Base-by-base conservation (phyloP, 176 grass and related monocot species). In the Chrysopogon serrulatus region DNA sequence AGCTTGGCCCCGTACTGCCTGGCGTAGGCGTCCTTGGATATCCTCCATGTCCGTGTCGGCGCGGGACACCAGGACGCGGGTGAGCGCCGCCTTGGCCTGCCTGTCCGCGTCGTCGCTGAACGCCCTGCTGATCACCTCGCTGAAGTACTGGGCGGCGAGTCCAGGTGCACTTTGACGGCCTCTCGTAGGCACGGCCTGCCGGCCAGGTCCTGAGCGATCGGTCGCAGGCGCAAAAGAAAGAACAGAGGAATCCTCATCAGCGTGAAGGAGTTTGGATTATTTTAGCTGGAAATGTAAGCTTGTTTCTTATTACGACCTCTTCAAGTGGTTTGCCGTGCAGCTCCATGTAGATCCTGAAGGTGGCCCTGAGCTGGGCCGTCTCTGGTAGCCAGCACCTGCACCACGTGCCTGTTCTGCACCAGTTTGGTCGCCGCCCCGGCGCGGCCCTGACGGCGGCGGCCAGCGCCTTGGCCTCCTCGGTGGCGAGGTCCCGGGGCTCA, bases 151-250 rank as follows among this genome's bases (percentile, higher is more conserved):
- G 92, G 49, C 21, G 92, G 85, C 45, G 76, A 90, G 59, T 86
- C 87, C 73, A 97, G 82, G n/a, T n/a, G 87, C 94, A 94, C 85
- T n/a, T 77, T 94, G 7, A 94, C 83, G 31, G 90, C 80, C 79
- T 97, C 92, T 62, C 62, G 30, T 76, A 97, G 75, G 85, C 91
- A 87, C 68, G 82, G 76, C 32, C 84, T 85, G 37, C n/a, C 59
- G 32, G 78, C 85, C 4, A 94, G 69, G 17, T 94, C 89, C 89
- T 95, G 80, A n/a, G n/a, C n/a, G n/a, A 54, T 57, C 54, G 3
- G 68, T 67, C 4, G 65, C 34, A 67, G 19, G 7, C 19, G 16
- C 6, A 23, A 69, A n/a, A 39, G n/a, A n/a, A n/a, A n/a, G 8
- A 41, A 63, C 62, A 33, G 30, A 18, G 14, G 62, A 49, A 42